Evolutionary conservation across 352 stramenopile species (phyloP).

Genomic region (Phytophthora quininea): DNA sequence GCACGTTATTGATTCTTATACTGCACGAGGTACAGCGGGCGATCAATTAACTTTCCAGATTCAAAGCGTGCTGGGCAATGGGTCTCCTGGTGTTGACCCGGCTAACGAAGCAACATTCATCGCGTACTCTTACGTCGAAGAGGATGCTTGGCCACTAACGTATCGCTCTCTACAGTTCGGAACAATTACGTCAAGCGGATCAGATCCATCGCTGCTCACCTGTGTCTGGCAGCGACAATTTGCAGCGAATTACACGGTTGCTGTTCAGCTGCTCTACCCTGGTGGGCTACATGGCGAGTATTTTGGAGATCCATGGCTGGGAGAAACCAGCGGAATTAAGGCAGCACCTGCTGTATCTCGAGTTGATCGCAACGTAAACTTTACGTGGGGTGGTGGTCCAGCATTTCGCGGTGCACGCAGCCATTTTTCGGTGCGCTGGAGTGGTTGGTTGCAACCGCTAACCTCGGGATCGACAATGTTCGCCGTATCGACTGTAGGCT

Average conservation of each 20-base stretch:
- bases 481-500: conserved; percentile 51
- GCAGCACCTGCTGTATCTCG: conserved; percentile 31
- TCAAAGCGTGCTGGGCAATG: conserved; percentile 58
- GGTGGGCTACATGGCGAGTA: conserved; percentile 72
- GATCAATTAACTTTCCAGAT: conserved; percentile 54
- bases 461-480: conserved; percentile 47
- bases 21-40: conserved; percentile 45
- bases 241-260: conserved; percentile 55
- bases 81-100: conserved; percentile 25
- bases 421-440: conserved; percentile 73
- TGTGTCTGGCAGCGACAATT: conserved; percentile 54
- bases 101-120: conserved; percentile 22
- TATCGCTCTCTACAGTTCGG: conserved; percentile 23
- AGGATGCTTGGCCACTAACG: conserved; percentile 17
- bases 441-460: conserved; percentile 63
- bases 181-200: conserved; percentile 18
- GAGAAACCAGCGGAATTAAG: conserved; percentile 12
- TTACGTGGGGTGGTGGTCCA: conserved; percentile 64
- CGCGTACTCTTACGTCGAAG: conserved; percentile 31
- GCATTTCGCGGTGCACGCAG: conserved; percentile 56
- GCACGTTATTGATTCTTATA: conserved; percentile 34
- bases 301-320: conserved; percentile 68
- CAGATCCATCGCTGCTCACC: conserved; percentile 23
- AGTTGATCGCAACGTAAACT: conserved; percentile 74
- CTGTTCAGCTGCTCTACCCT: conserved; percentile 61